Evolutionary conservation across 2,329 filamentous ascomycete species (phyloP), one percentile per base, ranked within the genome.

Genomic region (Pseudonectria buxi): DNA sequence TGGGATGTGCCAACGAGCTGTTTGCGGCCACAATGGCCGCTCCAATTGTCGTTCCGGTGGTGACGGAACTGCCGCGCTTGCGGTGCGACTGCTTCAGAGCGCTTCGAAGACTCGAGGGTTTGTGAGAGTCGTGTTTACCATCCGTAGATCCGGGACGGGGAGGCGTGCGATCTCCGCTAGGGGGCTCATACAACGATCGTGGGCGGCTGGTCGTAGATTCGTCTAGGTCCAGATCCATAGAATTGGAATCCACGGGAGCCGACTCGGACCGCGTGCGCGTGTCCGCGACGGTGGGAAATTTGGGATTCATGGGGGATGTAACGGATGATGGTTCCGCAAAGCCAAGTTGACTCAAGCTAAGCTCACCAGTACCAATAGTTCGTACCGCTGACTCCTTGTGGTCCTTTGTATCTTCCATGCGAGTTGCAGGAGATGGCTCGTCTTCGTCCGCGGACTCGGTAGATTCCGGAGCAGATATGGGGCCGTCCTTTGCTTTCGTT

Each of bases 311-410:
- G 4, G 78, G 73, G 24, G 73, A 80, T 32, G 70, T 59, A n/a
- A 73, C 59, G 32, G 65, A 60, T 11, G 67, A 65, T n/a, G 66
- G 55, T 32, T 86, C 81, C 10, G 71, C 61, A 36, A 96, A 85
- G 24, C 90, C 90, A 28, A 96, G 69, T 54, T 95, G 86, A 51
- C 86, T 88, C 37, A 96, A 72, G 57, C 86, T 94, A 31, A 98
- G 68, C 54, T 95, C 86, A 5, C 92, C 92, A 51, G 78, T 79
- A 10, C 92, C 92, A 32, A 98, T 70, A 1, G 92, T 96, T 54
- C 90, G 87, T 3, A 95, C 76, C 2, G 92, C 88, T 10, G 81
- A 77, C 47, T 87, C 81, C 51, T 79, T 84, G 41, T 73, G 72
- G 37, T 69, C 69, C 58, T 65, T 68, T 36, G 49, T 59, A 33